A percentile compares a stretch with the other conserved stretches of the same genome.
Conservation (phyloP, 2,329 filamentous ascomycete genomes). For the Aspergillus clavatus region DNA sequence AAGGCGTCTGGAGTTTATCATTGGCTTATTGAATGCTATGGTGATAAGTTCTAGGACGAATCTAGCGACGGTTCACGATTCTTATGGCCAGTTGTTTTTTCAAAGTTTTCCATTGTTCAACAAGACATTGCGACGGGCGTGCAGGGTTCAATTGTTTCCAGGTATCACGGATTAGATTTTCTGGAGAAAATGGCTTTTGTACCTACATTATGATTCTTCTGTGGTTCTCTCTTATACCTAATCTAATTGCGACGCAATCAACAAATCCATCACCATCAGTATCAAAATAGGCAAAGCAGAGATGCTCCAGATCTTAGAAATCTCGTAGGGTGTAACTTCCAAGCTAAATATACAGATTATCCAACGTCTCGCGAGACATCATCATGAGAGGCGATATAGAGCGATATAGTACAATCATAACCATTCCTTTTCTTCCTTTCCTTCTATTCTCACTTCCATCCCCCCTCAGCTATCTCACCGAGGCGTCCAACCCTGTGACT, state of each 20-base stretch:
- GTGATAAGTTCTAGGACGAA: background rate
- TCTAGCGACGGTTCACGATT: background rate
- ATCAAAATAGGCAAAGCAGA: background rate
- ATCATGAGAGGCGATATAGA: background rate
- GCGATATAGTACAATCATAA: conserved; percentile 26
- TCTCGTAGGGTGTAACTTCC: background rate
- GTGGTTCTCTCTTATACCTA: background rate
- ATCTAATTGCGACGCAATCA: background rate
- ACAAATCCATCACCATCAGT: background rate
- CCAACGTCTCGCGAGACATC: background rate
- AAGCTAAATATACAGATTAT: background rate
- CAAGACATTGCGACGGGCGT: conserved; percentile 9
- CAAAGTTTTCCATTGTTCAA: conserved; percentile 2
- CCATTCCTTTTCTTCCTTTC: conserved; percentile 16
- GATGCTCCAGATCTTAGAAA: too few relatives aligned
- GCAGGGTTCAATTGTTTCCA: conserved; percentile 4
- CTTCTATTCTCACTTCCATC: background rate
- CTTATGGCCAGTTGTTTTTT: conserved; percentile 9
- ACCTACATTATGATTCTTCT: background rate
- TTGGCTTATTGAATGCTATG: conserved; percentile 14
- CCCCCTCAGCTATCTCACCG: conserved; percentile 12
- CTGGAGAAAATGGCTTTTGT: conserved; percentile 2
- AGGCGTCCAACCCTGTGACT: conserved; percentile 39
- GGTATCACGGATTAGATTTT: conserved; percentile 5
- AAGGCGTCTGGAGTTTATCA: conserved; percentile 16